phyloP scores from a whole-genome alignment of 768 basidiomycete genomes.

The Coprinopsis cinerea region DNA sequence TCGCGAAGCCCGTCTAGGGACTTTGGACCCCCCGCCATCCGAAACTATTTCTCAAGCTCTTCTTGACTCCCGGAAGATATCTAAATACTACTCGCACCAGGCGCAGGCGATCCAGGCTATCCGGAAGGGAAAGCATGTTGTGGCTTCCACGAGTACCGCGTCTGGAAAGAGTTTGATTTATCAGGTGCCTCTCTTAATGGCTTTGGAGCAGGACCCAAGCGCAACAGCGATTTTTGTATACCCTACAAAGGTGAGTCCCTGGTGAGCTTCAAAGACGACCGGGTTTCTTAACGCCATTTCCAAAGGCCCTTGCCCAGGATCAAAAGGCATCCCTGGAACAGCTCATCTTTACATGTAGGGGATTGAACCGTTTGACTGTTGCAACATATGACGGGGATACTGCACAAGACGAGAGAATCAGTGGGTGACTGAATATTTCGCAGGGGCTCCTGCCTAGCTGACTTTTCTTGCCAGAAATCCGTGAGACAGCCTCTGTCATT shows the following conservation, averaged over 20 bases:
- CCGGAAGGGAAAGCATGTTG: constrained; percentile 55
- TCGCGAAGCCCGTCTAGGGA: constrained; percentile 25
- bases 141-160: constrained; percentile 87
- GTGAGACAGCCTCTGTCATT: constrained; percentile 71
- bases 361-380: constrained; percentile 59
- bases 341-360: constrained; percentile 51
- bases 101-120: constrained; percentile 65
- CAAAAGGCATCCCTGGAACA: constrained; percentile 69
- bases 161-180: constrained; percentile 88
- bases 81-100: constrained; percentile 64
- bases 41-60: constrained; percentile 50
- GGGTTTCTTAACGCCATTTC: background rate
- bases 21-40: constrained; percentile 54
- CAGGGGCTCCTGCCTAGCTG: background rate
- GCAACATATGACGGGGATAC: constrained; percentile 90
- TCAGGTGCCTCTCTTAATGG: constrained; percentile 68
- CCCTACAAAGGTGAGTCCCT: constrained; percentile 68
- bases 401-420: constrained; percentile 55
- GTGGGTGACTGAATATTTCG: constrained; percentile 27
- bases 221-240: constrained; percentile 81
- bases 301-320: constrained; percentile 83
- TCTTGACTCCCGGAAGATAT: constrained; percentile 51
- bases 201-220: constrained; percentile 52
- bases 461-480: constrained; percentile 41
- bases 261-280: background rate